Base-by-base conservation (phyloP, 495 filamentous ascomycete species). In the Penicillium cataractarum region DNA sequence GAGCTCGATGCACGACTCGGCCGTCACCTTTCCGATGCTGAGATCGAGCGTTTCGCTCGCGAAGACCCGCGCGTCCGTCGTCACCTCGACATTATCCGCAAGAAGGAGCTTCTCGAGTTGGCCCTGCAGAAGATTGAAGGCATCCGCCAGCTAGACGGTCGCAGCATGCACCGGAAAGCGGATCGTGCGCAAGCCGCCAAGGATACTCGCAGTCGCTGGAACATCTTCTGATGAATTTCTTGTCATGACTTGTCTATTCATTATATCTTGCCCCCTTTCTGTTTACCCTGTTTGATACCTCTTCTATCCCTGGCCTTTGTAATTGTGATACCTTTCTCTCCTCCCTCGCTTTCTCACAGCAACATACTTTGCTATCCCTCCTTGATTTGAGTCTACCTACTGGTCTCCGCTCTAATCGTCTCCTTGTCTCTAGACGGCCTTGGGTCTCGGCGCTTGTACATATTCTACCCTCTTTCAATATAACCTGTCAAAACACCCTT, bases 41-140 rank as follows among this genome's bases (percentile, higher is more conserved):
- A 97, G 61, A 82, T 97, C 13, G 94, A 99, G 69, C 83, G 86
- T 17, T 98, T 99, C 67, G 95, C 95, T 15, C 85, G 89, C 40
- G 96, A 98, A 75, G 95, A 99, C 69, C 89, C 91, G 19, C 93
- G 91, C 70, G 88, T 98, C 60, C 82, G 89, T 49, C 84, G 87
- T 56, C 95, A 99, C 74, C 83, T 99, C 55, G 95, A 99, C 63
- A 85, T 97, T 50, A 93, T 97, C 69, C 82, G 84, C 57, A 83
- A 93, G 66, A 99, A 99, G 78, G 93, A 97, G 72, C 82, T 97
- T 40, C 82, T 99, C 1, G 93, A 98, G 77, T 78, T 97, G 57
- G 95, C 94, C 12, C 79, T 99, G 24, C 87, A 89, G 74, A 97
- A 99, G 82, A 97, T 97, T 81, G 92, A 98, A 67, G 87, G 89